Base-by-base conservation (phyloP, 1,284 basidiomycete genomes). In the Pseudozyma hubeiensis region DNA sequence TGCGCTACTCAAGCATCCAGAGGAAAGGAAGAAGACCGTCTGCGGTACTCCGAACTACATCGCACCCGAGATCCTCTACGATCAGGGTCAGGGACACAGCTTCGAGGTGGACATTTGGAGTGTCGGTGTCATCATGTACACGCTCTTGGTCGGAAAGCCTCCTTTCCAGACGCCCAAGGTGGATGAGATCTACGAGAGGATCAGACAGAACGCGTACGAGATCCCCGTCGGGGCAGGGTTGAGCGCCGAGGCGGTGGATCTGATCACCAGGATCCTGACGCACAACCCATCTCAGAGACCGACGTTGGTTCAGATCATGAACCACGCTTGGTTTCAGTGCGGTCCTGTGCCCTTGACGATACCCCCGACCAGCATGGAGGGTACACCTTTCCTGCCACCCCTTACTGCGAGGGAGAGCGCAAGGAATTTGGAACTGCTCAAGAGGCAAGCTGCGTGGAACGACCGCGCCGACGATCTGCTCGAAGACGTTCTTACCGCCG, bases 31-130 rank as follows among this genome's bases (percentile, higher is more conserved):
- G 88, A 97, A 97, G 81, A 99, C 96, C 0, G 96, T 98, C 51
- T 98, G 96, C 80, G 97, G 96, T 7, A 99, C 96, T 1, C 97
- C 96, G 1, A 98, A 99, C 85, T 98, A 99, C 85, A 98, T 99
- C 76, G 97, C 97, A 0, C 97, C 96, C 0, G 96, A 99, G 84
- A 94, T 99, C 35, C 87, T 99, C 65, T 98, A 97, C 84, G 94
- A 97, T 84, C 93, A 92, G 45, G 93, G 91, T 30, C 95, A 94
- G 77, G 94, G 96, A 0, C 96, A 99, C 85, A 94, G 93, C 83
- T 99, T 97, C 81, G 96, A 98, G 86, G 96, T 98, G 37, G 96
- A 99, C 83, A 92, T 95, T 9, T 99, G 96, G 97, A 94, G 92
- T 7, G 92, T 97, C 53, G 97, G 96, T 11, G 96, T 99, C 53